Evolutionary conservation across 108 stramenopile genomes (phyloP).

Genomic region (Cyclostephanos invisitatus): DNA sequence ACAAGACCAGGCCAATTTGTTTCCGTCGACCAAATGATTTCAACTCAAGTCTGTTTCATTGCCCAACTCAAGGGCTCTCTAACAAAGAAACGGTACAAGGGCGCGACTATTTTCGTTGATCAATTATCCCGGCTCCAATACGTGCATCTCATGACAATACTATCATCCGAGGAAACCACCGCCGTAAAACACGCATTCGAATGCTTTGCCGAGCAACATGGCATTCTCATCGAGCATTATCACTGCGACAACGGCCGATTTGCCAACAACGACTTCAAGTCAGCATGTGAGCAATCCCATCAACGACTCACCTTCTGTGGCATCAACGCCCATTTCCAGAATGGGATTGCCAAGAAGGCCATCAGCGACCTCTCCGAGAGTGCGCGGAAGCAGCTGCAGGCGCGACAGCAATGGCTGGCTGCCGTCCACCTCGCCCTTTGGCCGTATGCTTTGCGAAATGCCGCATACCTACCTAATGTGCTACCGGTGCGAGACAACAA

Average conservation of each 20-base stretch:
- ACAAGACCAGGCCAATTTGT: constrained; percentile 46
- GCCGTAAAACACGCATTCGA: constrained; percentile 18
- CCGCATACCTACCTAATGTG: not conserved
- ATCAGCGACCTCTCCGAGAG: constrained; percentile 39
- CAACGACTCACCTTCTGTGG: constrained; percentile 26
- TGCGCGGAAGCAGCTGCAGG: constrained; percentile 31
- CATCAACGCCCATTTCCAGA: constrained; percentile 32
- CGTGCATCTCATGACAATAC: not conserved
- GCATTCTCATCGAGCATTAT: constrained; percentile 26
- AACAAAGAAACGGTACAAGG: constrained; percentile 31
- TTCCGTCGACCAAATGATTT: constrained; percentile 51
- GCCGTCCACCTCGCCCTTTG: constrained; percentile 31
- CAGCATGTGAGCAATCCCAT: not conserved
- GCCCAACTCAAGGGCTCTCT: constrained; percentile 47
- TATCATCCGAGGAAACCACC: not conserved
- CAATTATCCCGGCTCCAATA: constrained; percentile 23
- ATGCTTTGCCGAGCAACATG: not conserved
- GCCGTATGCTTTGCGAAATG: constrained; percentile 41
- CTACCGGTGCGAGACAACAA: not conserved
- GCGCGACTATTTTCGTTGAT: constrained; percentile 54
- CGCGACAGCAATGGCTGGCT: constrained; percentile 25
- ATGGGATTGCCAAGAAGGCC: constrained; percentile 28
- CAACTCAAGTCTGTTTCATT: constrained; percentile 46
- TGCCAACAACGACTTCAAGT: constrained; percentile 24
- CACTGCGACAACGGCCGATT: constrained; percentile 45